Percentiles rank a stretch among this genome's conserved stretches.
Evolutionary conservation across 441 rosid genomes (phyloP).

Genomic region (Eruca vesicaria): DNA sequence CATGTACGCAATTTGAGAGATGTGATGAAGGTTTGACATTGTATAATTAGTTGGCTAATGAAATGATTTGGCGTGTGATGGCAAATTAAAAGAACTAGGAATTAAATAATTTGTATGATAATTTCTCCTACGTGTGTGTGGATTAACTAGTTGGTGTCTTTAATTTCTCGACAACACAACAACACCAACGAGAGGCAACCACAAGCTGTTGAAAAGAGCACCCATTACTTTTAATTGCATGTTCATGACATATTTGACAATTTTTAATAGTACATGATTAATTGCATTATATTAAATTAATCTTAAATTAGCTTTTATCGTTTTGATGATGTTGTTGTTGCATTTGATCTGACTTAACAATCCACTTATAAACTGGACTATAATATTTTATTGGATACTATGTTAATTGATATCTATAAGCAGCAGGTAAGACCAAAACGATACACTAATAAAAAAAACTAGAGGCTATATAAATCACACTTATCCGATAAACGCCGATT

Average conservation of each 20-base stretch:
- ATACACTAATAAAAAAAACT: background rate
- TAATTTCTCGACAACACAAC: background rate
- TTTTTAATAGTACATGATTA: background rate
- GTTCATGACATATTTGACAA: background rate
- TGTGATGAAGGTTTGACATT: background rate
- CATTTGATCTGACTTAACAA: background rate
- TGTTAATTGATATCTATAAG: background rate
- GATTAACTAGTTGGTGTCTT: background rate
- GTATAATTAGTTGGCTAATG: background rate
- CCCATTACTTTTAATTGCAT: background rate
- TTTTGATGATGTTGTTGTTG: background rate
- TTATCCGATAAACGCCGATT: background rate
- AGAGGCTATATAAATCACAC: background rate
- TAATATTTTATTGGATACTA: background rate
- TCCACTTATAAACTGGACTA: background rate
- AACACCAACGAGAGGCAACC: background rate
- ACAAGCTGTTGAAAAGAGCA: background rate
- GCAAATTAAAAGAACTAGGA: background rate
- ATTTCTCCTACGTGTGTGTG: background rate
- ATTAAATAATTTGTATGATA: background rate
- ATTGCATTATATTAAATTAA: background rate
- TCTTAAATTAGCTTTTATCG: background rate
- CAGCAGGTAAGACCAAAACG: background rate
- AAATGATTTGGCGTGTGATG: background rate
- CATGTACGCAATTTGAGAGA: background rate